Percentiles rank a stretch among this genome's conserved stretches.
These are phyloP conservation scores for Reticulascus tulasneorum DNA, from an alignment of 2,329 filamentous ascomycete genomes.

Conservation along the genomic window DNA sequence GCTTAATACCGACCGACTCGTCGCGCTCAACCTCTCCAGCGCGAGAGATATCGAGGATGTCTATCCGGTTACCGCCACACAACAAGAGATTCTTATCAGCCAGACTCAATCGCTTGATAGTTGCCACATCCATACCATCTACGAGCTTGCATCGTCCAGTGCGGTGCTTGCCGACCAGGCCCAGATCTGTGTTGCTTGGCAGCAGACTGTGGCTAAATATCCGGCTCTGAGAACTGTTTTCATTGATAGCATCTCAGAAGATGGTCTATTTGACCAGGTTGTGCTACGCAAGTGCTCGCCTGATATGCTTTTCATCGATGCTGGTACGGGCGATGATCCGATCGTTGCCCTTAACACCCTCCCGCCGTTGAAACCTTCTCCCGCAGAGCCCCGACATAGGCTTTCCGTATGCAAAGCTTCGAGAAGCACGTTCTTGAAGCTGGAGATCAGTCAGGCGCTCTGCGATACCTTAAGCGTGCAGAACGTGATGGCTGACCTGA, in stretches of 20 bases:
- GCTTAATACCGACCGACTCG: slow-evolving; percentile 38
- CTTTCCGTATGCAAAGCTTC: slow-evolving; percentile 45
- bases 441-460: slow-evolving; percentile 48
- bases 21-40: slow-evolving; percentile 34
- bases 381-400: slow-evolving; percentile 42
- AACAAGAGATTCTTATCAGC: slow-evolving; percentile 46
- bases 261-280: slow-evolving; percentile 47
- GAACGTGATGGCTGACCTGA: slow-evolving; percentile 43
- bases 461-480: slow-evolving; percentile 44
- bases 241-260: slow-evolving; percentile 43
- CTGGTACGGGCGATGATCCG: slow-evolving; percentile 32
- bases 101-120: slow-evolving; percentile 36
- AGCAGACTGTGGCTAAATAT: slow-evolving; percentile 41
- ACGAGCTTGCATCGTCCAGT: slow-evolving; percentile 37
- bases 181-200: slow-evolving; percentile 46
- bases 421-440: slow-evolving; percentile 40
- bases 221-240: slow-evolving; percentile 47
- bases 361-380: slow-evolving; percentile 32
- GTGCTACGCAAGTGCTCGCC: slow-evolving; percentile 44
- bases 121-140: slow-evolving; percentile 43
- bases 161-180: slow-evolving; percentile 36
- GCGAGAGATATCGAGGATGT: slow-evolving; percentile 45
- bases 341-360: slow-evolving; percentile 35
- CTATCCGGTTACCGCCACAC: slow-evolving; percentile 42
- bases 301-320: slow-evolving; percentile 51